Conservation (phyloP, 2,329 filamentous ascomycete genomes). For the Epichloe sp. region DNA sequence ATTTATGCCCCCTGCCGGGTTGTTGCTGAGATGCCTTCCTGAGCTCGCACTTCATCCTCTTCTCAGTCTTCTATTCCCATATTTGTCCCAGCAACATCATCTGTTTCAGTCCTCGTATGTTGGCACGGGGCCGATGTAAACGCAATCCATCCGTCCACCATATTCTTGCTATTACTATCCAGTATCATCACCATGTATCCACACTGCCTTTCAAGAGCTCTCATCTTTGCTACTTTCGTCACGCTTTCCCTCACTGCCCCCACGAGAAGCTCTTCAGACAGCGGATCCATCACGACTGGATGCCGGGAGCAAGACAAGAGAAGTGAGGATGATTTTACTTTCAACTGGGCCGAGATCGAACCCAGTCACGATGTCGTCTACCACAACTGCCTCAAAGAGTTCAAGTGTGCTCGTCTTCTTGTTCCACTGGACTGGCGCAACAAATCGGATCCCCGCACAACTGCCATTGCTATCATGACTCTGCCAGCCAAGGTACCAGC, state of each 20-base stretch:
- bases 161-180: neutral
- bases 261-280: constrained; percentile 13
- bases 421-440: constrained; percentile 29
- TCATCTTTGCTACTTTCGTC: neutral
- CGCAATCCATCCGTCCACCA: neutral
- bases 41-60: neutral
- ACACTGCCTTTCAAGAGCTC: neutral
- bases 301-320: too few species aligned
- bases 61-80: neutral
- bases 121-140: neutral
- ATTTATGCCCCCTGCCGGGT: too few species aligned
- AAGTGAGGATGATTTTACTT: neutral
- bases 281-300: too few species aligned
- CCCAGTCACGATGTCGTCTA: constrained; percentile 23
- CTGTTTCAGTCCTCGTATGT: too few species aligned
- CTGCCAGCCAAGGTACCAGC: constrained; percentile 24
- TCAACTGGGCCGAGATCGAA: constrained; percentile 18
- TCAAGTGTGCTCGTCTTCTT: constrained; percentile 26
- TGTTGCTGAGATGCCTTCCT: too few species aligned
- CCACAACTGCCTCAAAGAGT: constrained; percentile 23
- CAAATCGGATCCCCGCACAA: constrained; percentile 12
- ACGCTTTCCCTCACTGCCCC: neutral
- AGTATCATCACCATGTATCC: neutral
- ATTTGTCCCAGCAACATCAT: too few species aligned
- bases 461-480: constrained; percentile 26